Percentiles rank a stretch among this genome's conserved stretches.
Evolutionary conservation across 1,284 basidiomycete species (phyloP).

Genomic region (Boletellus deceptivus): DNA sequence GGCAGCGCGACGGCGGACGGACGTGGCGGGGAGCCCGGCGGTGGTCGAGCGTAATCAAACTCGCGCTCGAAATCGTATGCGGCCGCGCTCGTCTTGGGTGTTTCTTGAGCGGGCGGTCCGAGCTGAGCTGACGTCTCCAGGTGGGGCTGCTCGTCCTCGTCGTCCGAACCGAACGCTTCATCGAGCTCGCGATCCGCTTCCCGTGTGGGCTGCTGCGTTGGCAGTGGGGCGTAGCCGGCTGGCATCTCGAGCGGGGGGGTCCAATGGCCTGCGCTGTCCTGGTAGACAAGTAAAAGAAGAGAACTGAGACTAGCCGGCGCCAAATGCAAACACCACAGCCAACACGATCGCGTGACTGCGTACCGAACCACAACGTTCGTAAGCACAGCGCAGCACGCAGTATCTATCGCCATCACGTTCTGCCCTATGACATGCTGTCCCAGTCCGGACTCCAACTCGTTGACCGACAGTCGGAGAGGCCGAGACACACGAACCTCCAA

Average conservation of each 20-base stretch:
- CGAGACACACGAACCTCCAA: no score
- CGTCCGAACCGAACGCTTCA: constrained; percentile 60
- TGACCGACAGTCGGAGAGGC: no score
- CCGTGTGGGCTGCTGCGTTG: constrained; percentile 43
- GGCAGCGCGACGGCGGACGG: constrained; percentile 58
- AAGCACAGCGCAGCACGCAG: no score
- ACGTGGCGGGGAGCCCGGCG: constrained; percentile 77
- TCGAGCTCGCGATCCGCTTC: constrained; percentile 63
- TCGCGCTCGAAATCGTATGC: constrained; percentile 83
- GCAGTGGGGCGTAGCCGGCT: constrained; percentile 50
- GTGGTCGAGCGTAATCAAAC: constrained; percentile 70
- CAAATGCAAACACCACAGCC: not conserved
- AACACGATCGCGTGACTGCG: not conserved
- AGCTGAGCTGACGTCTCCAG: constrained; percentile 36
- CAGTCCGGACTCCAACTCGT: no score
- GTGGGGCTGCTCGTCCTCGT: constrained; percentile 49
- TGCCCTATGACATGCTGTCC: no score
- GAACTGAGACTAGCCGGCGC: not conserved
- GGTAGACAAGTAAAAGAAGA: not conserved
- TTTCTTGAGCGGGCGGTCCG: constrained; percentile 9
- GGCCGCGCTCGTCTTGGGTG: constrained; percentile 27
- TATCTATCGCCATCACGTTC: no score
- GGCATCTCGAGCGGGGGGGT: constrained; percentile 32
- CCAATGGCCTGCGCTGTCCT: not conserved
- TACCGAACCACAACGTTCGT: no score